Evolutionary conservation across 495 filamentous ascomycete species (phyloP), one percentile per base, ranked within the genome.

Genomic region (Lophiotrema nucula): DNA sequence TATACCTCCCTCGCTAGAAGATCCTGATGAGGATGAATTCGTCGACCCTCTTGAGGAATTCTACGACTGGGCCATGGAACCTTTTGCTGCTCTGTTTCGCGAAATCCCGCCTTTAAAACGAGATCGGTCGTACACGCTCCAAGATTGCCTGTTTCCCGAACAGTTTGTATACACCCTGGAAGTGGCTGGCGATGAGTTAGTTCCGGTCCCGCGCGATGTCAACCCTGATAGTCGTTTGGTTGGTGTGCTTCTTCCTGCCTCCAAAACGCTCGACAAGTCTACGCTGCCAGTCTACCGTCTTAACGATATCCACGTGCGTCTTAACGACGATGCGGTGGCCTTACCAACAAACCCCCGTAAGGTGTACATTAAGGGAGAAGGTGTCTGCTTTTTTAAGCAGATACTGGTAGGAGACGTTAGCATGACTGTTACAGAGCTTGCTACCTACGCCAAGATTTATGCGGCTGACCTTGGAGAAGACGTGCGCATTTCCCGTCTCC

Each of bases 381-480:
- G 47, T 46, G 41, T 47, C 18, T 56, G 52, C 42, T 56, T 56
- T 43, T 56, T 56, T 42, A 56, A 56, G 28, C 39, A 35, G 38
- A 27, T 56, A 42, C 38, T 56, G 23, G 21, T 25, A n/a, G 52
- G 52, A 18, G 52, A 56, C 52, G 41, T 56, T 24, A 22, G 52
- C 52, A 56, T 56, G 52, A 56, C 52, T 15, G 38, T 56, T 46
- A 56, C 39, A 35, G 52, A 56, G 42, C 21, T 56, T 23, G 26
- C 52, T 47, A 56, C 52, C 38, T 56, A 56, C 26, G 26, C 52
- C 26, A 56, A 56, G 52, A 56, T 56, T 37, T n/a, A 46, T 47
- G 23, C 52, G 24, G 52, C 52, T 43, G 28, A 56, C 39, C 41
- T 46, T 47, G 19, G 52, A 11, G 52, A 56, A 28, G 38, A 46